These are phyloP conservation scores for Phallus indusiatus DNA, from an alignment of 768 basidiomycete genomes.

Conservation along the genomic window DNA sequence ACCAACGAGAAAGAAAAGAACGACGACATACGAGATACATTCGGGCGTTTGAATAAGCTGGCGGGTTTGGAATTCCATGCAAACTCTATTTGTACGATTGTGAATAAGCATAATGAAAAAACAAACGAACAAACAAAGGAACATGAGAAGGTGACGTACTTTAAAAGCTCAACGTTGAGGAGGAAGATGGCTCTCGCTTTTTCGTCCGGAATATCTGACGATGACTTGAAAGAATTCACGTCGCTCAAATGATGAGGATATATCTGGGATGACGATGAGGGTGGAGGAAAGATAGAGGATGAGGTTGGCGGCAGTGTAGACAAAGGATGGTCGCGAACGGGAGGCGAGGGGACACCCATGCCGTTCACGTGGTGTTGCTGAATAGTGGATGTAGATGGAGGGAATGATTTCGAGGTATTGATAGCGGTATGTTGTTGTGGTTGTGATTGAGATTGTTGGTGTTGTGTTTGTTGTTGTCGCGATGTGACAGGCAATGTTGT, in stretches of 20 bases:
- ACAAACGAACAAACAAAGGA: no score
- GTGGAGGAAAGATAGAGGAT: constrained; percentile 14
- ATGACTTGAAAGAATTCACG: constrained; percentile 16
- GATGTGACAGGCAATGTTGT: neutral
- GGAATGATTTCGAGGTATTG: neutral
- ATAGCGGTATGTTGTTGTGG: neutral
- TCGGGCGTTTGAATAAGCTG: constrained; percentile 33
- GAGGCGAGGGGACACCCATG: neutral
- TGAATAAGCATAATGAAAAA: constrained; percentile 7
- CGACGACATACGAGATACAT: constrained; percentile 46
- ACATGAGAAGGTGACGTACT: constrained; percentile 31
- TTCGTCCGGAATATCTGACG: constrained; percentile 21
- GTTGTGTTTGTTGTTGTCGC: neutral
- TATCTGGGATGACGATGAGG: constrained; percentile 18
- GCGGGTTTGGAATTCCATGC: constrained; percentile 49
- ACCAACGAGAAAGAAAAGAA: neutral
- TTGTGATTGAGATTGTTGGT: neutral
- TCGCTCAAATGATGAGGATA: neutral
- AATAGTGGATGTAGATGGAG: neutral
- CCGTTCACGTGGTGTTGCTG: constrained; percentile 14
- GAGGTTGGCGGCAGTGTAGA: constrained; percentile 6
- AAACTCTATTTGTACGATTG: constrained; percentile 33
- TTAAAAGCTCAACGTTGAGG: constrained; percentile 60
- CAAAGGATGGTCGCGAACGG: neutral
- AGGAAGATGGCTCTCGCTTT: constrained; percentile 57